Percentiles rank a stretch among this genome's conserved stretches.
Evolutionary conservation across 768 basidiomycete species (phyloP).

Genomic region (Paxillus involutus): DNA sequence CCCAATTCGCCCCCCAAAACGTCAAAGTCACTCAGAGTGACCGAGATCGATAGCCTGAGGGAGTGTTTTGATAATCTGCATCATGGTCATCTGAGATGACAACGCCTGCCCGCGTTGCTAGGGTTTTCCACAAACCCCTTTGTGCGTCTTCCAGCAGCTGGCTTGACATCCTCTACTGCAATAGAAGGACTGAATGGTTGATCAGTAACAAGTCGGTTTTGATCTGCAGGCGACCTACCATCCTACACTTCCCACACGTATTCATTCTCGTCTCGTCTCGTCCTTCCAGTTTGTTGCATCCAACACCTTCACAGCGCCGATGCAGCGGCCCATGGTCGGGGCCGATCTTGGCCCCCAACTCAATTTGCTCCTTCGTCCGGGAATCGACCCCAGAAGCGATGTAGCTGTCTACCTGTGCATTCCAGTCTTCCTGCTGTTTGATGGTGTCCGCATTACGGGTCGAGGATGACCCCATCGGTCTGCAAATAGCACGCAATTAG

Average conservation of each 20-base stretch:
- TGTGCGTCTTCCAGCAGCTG: background rate
- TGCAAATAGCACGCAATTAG: background rate
- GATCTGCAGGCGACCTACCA: background rate
- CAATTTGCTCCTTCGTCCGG: background rate
- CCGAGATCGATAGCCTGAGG: too few species aligned
- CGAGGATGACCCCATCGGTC: background rate
- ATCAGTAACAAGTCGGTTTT: background rate
- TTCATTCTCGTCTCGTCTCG: background rate
- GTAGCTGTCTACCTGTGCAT: background rate
- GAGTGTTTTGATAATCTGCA: background rate
- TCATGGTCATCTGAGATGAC: background rate
- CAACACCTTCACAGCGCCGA: background rate
- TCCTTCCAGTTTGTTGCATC: background rate
- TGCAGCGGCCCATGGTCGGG: background rate
- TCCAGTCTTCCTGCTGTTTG: background rate
- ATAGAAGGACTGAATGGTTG: background rate
- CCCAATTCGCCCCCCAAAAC: too few species aligned
- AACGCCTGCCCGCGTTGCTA: background rate
- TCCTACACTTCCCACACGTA: background rate
- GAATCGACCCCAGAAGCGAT: background rate
- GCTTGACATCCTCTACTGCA: background rate
- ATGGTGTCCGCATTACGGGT: background rate
- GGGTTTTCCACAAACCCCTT: background rate
- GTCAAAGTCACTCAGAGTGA: too few species aligned
- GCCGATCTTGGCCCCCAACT: background rate